These are phyloP conservation scores for Poa pratensis DNA, from an alignment of 176 grass and related monocot genomes.

Conservation along the genomic window DNA sequence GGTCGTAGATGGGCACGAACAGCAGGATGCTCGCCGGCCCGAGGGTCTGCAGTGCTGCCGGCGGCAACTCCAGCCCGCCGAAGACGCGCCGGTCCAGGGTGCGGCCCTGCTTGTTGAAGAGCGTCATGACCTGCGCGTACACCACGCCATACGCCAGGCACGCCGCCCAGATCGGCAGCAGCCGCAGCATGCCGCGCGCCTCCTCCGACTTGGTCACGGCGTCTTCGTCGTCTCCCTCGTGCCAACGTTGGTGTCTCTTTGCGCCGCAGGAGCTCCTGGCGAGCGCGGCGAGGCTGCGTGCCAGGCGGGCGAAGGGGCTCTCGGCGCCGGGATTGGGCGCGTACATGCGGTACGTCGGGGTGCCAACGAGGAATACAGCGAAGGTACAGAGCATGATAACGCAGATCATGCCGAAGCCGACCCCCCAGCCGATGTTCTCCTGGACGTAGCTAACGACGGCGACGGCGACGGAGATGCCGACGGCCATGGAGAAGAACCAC, in stretches of 20 bases:
- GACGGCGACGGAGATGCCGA: not conserved
- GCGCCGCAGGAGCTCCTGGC: not conserved
- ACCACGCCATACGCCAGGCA: slow-evolving; percentile 4
- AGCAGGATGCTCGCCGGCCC: not conserved
- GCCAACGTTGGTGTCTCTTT: not conserved
- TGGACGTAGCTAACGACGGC: not conserved
- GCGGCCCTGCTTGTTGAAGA: slow-evolving; percentile 10
- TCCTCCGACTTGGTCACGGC: not conserved
- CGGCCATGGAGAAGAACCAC: not conserved
- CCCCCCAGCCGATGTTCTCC: not conserved
- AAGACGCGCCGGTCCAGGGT: not conserved
- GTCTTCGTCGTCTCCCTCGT: not conserved
- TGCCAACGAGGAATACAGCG: not conserved
- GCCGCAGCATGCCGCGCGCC: not conserved
- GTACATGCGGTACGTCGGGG: not conserved
- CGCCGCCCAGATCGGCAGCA: not conserved
- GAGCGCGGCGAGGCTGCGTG: not conserved
- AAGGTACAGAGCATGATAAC: not conserved
- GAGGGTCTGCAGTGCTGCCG: not conserved
- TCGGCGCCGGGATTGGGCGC: not conserved
- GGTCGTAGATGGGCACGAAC: not conserved
- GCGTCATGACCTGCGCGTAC: not conserved
- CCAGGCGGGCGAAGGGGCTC: not conserved
- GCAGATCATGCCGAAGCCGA: not conserved
- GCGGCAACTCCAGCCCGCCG: not conserved